Evolutionary conservation across 495 filamentous ascomycete genomes (phyloP).

Genomic region (Xylaria curta): DNA sequence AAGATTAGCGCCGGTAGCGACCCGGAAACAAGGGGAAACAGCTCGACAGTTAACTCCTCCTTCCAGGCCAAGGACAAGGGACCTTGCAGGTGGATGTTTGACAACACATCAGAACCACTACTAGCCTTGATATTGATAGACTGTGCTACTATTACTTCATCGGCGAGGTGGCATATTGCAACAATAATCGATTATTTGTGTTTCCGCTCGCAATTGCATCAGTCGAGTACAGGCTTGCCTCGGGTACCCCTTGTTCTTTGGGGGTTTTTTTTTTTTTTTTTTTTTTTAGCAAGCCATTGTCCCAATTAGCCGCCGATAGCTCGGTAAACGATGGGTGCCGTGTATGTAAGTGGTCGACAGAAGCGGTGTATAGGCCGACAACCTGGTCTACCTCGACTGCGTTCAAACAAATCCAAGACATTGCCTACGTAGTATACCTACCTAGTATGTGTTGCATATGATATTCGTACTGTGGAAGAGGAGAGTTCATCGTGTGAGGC

Average conservation of each 20-base stretch:
- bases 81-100: constrained; percentile 25
- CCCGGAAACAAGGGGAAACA: constrained; percentile 16
- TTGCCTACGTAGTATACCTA: neutral
- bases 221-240: neutral
- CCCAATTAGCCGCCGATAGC: constrained; percentile 20
- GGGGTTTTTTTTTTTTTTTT: too few species aligned
- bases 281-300: constrained; percentile 7
- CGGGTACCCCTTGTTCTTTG: neutral
- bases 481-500: constrained; percentile 3
- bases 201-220: neutral
- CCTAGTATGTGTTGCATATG: constrained; percentile 6
- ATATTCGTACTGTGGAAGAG: constrained; percentile 7
- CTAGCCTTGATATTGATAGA: neutral
- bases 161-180: neutral
- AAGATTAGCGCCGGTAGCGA: constrained; percentile 20
- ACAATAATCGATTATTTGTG: neutral
- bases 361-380: constrained; percentile 20
- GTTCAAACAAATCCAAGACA: constrained; percentile 1
- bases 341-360: neutral
- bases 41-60: neutral
- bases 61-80: constrained; percentile 19
- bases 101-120: constrained; percentile 26
- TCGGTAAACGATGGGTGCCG: constrained; percentile 8
- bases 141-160: neutral
- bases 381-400: constrained; percentile 2